Base-by-base conservation (phyloP, 257 asterid genomes). In the Nicotiana paniculata region DNA sequence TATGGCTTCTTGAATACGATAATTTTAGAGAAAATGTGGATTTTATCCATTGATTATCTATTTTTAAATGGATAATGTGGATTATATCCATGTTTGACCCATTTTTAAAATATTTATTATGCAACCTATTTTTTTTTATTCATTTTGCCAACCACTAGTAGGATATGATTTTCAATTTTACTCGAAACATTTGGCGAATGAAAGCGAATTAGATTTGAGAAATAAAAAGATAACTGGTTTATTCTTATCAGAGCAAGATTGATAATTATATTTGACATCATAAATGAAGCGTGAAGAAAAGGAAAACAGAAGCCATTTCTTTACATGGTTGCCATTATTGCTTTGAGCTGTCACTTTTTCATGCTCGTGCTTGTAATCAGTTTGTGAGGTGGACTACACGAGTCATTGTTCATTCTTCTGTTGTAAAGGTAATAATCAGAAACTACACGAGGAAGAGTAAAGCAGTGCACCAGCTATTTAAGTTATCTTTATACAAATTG, bases 361-460 rank as follows among this genome's bases (percentile, higher is more conserved):
- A 46, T 24, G 15, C 61, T 46, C 79, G 79, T 46, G 79, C 79
- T 24, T 46, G 78, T 24, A 72, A 72, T 72, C 78, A 72, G 78
- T 43, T 72, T 72, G 37, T 72, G 79, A 72, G 79, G 79, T 72
- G 79, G 79, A 72, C 21, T 46, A 24, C 61, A 46, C 79, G 39
- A 72, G 24, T 46, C 78, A 64, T 63, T 63, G 9, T 62, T 24
- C 33, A 26, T 62, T 24, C 68, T 62, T 62, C 9, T 26, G 37
- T 26, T 26, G 17, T 53, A 53, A 53, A 53, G 57, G 17, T 11
- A 12, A 53, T 53, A 53, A 53, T 53, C 16, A 13, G 17, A 53
- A 17, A 17, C 17, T 12, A 53, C 24, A 17, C 18, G 37, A 33
- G 37, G 5, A 0, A 53, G 57, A 13, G 16, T 57, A 57, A 57